Base-by-base conservation (phyloP, 768 basidiomycete genomes). In the Boletales sp. region DNA sequence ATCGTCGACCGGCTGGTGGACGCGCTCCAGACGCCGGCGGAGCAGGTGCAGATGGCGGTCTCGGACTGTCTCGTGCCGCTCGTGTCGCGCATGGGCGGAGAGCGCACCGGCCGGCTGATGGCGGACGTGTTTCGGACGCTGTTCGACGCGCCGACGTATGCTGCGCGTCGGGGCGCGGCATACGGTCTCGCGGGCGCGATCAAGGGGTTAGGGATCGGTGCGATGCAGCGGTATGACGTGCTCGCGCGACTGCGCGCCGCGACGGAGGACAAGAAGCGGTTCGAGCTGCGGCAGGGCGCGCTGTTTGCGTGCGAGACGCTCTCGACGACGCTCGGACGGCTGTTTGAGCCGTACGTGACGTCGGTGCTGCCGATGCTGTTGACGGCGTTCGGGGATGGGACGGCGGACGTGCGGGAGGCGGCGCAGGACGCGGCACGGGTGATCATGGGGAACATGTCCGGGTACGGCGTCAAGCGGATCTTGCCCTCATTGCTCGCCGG, bases 271-370 rank as follows among this genome's bases (percentile, higher is more conserved):
- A 98, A 96, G 72, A 91, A 92, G 61, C 75, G 76, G 12, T 90
- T 81, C 62, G 90, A 95, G 64, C 74, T 87, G 11, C 80, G 94
- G 36, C 94, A 98, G 69, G 96, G 94, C 14, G 89, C 91, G 34
- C 82, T 97, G 80, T 96, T 99, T 61, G 89, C 88, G 1, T 89
- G 96, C 56, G 95, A 98, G 70, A 94, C 92, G 0, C 72, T 99
- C 45, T 90, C 93, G 7, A 81, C 70, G 42, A 87, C 88, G 2
- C 79, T 99, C 18, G 91, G 91, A 34, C 86, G 94, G 35, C 73
- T 88, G 1, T 99, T 98, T 59, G 95, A 98, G 63, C 95, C 95
- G 0, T 97, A 95, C 67, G 83, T 94, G 58, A 83, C 80, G 10
- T 84, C 83, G 47, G 84, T 90, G 48, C 77, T 98, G 2, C 94